Evolutionary conservation across 495 filamentous ascomycete species (phyloP).

Genomic region (Annulohypoxylon moriforme): DNA sequence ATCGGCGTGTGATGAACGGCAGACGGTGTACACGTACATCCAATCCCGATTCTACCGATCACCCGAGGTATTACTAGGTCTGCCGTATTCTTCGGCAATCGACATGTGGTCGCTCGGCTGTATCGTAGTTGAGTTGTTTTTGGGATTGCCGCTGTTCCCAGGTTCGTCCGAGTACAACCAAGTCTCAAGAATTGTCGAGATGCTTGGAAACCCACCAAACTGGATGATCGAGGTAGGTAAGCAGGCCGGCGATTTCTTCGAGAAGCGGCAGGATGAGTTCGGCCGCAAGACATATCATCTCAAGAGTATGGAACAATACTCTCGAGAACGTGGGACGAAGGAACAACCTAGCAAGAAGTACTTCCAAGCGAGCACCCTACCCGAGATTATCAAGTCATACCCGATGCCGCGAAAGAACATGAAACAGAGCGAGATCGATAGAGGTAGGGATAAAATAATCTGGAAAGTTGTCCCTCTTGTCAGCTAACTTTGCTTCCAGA

Average conservation of each 20-base stretch:
- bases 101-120: conserved; percentile 99
- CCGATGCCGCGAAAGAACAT: conserved; percentile 99
- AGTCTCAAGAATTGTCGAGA: conserved; percentile 95
- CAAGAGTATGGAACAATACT: conserved; percentile 98
- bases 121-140: conserved; percentile 97
- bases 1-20: conserved; percentile 96
- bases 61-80: conserved; percentile 91
- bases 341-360: conserved; percentile 99
- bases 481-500: conserved; percentile 65
- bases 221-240: conserved; percentile 99
- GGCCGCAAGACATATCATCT: conserved; percentile 89
- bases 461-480: background rate
- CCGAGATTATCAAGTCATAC: conserved; percentile 97
- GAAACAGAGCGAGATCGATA: conserved; percentile 95
- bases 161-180: conserved; percentile 99
- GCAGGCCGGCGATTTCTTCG: conserved; percentile 96
- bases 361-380: conserved; percentile 90
- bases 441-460: conserved; percentile 71
- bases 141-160: conserved; percentile 94
- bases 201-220: conserved; percentile 94
- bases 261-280: conserved; percentile 90
- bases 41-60: conserved; percentile 99
- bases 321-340: conserved; percentile 92
- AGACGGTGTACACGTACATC: conserved; percentile 99
- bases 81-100: conserved; percentile 98